A percentile compares a stretch with the other conserved stretches of the same genome.
Evolutionary conservation across 495 filamentous ascomycete species (phyloP).

Genomic region (Mytilinidion resinicola): DNA sequence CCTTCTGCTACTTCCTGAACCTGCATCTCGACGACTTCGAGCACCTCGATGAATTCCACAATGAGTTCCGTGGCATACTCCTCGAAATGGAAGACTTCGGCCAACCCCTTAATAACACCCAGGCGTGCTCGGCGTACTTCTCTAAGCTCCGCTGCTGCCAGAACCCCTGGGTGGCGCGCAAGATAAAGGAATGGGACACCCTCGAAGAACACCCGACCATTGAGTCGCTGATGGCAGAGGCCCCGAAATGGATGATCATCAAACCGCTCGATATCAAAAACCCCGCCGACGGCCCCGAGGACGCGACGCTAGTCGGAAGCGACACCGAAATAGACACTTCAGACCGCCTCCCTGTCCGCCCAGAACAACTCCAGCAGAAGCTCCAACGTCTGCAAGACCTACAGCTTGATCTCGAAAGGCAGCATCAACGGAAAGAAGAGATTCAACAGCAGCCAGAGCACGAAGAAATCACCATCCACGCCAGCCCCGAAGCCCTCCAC

Average conservation of each 20-base stretch:
- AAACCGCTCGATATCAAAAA: conserved; percentile 11
- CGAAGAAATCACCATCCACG: conserved; percentile 1
- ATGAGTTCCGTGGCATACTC: conserved; percentile 16
- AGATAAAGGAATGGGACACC: conserved; percentile 24
- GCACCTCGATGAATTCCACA: conserved; percentile 24
- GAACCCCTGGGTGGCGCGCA: conserved; percentile 25
- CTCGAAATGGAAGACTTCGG: conserved; percentile 23
- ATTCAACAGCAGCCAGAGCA: neutral
- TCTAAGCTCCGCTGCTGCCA: conserved; percentile 28
- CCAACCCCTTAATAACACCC: conserved; percentile 16
- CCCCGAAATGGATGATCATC: conserved; percentile 24
- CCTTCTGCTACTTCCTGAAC: conserved; percentile 27
- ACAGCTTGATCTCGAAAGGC: too few relatives aligned
- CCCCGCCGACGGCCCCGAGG: neutral
- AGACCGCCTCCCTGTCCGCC: neutral
- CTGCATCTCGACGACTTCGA: conserved; percentile 25
- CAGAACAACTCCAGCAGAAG: too few relatives aligned
- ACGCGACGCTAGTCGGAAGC: neutral
- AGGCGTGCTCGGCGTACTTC: conserved; percentile 26
- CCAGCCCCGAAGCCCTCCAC: neutral
- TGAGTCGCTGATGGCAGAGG: conserved; percentile 17
- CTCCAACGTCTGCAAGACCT: too few relatives aligned
- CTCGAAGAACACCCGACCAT: conserved; percentile 4
- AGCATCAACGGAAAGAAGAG: too few relatives aligned
- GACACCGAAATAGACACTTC: neutral